Evolutionary conservation across 306 rosid species (phyloP).

Genomic region (Sophora flavescens): DNA sequence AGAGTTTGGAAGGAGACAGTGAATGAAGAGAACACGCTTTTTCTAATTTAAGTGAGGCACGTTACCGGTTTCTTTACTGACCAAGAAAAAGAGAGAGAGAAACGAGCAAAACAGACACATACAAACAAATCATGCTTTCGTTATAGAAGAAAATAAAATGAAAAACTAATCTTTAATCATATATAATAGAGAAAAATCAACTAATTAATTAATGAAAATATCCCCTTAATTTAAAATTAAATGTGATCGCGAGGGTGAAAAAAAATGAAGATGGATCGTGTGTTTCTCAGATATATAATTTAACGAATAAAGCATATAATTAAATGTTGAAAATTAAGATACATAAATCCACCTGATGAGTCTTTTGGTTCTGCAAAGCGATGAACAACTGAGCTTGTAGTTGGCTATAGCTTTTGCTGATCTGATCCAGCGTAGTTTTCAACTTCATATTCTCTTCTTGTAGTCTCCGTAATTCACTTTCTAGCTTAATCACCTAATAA

Average conservation of each 20-base stretch:
- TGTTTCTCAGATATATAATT: not conserved
- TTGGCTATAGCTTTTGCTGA: constrained; percentile 54
- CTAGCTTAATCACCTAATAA: constrained; percentile 38
- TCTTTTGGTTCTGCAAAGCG: constrained; percentile 50
- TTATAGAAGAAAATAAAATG: not conserved
- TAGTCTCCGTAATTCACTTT: constrained; percentile 49
- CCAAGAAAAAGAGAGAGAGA: constrained; percentile 17
- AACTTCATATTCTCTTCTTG: constrained; percentile 55
- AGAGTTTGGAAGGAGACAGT: constrained; percentile 38
- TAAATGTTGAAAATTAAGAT: not conserved
- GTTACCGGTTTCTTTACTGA: constrained; percentile 48
- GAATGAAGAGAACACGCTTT: constrained; percentile 40
- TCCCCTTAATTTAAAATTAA: not conserved
- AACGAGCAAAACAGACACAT: not conserved
- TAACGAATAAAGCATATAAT: not conserved
- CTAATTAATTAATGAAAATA: not conserved
- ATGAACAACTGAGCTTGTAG: constrained; percentile 55
- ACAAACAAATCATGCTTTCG: constrained; percentile 38
- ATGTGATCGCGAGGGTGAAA: not conserved
- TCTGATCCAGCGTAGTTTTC: constrained; percentile 53
- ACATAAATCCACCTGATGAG: constrained; percentile 40
- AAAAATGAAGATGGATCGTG: not conserved
- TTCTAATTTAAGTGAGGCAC: constrained; percentile 50
- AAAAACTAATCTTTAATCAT: not conserved
- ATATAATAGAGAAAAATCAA: not conserved